Evolutionary conservation across 2,329 filamentous ascomycete genomes (phyloP).

Genomic region (Trichoderma sp.): DNA sequence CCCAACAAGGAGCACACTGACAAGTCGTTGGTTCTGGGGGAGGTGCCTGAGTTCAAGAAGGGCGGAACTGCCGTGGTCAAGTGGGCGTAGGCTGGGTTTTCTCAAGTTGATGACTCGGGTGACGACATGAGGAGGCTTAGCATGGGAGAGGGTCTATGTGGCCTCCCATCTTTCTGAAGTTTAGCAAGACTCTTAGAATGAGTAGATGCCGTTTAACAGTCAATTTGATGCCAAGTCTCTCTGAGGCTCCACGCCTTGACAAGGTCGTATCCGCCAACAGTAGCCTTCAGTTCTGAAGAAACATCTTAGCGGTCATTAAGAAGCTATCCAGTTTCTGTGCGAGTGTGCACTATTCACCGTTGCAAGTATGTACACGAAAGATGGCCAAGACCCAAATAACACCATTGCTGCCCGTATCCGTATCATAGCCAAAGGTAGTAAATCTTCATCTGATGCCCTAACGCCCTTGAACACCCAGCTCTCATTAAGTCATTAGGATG

Average conservation of each 20-base stretch:
- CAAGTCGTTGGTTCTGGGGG: conserved; percentile 59
- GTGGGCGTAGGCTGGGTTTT: conserved; percentile 44
- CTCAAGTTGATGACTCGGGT: background rate
- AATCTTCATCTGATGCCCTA: conserved; percentile 1
- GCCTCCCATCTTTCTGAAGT: background rate
- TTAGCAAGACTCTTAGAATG: conserved; percentile 25
- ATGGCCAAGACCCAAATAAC: background rate
- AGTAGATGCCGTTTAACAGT: conserved; percentile 13
- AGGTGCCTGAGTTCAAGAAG: conserved; percentile 66
- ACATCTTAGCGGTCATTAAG: background rate
- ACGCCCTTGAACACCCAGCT: conserved; percentile 7
- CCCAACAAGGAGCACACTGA: conserved; percentile 79
- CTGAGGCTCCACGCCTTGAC: background rate
- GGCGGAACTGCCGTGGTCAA: conserved; percentile 68
- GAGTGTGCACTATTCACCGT: background rate
- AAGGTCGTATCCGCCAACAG: too few relatives aligned
- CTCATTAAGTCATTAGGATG: conserved; percentile 14
- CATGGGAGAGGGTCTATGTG: too few relatives aligned
- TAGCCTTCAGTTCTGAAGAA: background rate
- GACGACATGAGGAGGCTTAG: background rate
- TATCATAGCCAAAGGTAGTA: conserved; percentile 8
- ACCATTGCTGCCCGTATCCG: background rate
- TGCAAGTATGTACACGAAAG: conserved; percentile 19
- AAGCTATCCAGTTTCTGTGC: background rate
- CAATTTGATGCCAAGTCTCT: background rate